A percentile compares a stretch with the other conserved stretches of the same genome.
phyloP scores from a whole-genome alignment of 78 protist species.

The Andalucia godoyi region DNA sequence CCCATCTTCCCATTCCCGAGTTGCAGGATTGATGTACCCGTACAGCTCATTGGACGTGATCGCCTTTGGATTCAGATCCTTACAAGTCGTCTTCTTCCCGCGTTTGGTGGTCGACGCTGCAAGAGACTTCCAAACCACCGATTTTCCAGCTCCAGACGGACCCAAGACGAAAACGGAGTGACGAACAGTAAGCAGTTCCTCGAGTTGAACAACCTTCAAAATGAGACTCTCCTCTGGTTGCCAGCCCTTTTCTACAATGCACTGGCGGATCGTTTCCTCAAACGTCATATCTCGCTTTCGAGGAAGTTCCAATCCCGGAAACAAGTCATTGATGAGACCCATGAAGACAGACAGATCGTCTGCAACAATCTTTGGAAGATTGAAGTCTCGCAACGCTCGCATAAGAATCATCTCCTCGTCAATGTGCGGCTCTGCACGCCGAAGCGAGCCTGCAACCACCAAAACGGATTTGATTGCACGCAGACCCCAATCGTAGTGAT shows the following conservation, averaged over 20 bases:
- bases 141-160: slow-evolving; percentile 64
- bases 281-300: slow-evolving; percentile 26
- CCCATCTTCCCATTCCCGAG: slow-evolving; percentile 77
- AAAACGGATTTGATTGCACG: slow-evolving; percentile 83
- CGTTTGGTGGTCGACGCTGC: background rate
- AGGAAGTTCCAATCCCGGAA: slow-evolving; percentile 37
- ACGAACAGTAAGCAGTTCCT: slow-evolving; percentile 58
- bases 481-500: slow-evolving; percentile 86
- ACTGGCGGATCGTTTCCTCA: slow-evolving; percentile 11
- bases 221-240: slow-evolving; percentile 44
- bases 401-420: slow-evolving; percentile 55
- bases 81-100: background rate
- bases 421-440: slow-evolving; percentile 57
- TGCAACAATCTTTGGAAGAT: slow-evolving; percentile 65
- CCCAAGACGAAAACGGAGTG: slow-evolving; percentile 74
- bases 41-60: slow-evolving; percentile 64
- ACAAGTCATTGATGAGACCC: slow-evolving; percentile 59
- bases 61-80: slow-evolving; percentile 71
- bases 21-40: slow-evolving; percentile 54
- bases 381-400: slow-evolving; percentile 82
- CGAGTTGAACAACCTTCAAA: slow-evolving; percentile 55
- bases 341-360: slow-evolving; percentile 58
- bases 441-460: slow-evolving; percentile 73
- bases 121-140: slow-evolving; percentile 40
- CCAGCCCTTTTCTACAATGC: background rate